Conservation (phyloP, 2,329 filamentous ascomycete genomes). For the Trichoderma gracile region DNA sequence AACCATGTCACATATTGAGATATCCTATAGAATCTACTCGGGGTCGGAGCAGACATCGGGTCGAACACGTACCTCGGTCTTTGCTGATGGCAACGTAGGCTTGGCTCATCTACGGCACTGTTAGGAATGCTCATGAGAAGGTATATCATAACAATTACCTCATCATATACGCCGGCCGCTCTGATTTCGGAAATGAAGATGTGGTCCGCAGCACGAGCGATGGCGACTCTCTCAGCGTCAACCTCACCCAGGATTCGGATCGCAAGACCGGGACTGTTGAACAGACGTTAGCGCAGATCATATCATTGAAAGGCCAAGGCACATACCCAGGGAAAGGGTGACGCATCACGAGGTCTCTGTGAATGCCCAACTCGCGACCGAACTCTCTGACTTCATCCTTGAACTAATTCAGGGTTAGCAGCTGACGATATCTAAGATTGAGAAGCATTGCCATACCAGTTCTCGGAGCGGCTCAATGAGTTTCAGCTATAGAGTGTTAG, state of each 20-base stretch:
- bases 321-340: slow-evolving; percentile 29
- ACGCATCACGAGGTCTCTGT: slow-evolving; percentile 38
- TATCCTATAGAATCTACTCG: neutral
- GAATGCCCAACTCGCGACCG: slow-evolving; percentile 37
- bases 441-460: neutral
- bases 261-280: slow-evolving; percentile 60
- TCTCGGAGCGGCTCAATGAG: slow-evolving; percentile 61
- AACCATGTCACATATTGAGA: neutral
- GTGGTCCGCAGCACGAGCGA: slow-evolving; percentile 73
- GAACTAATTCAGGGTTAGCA: slow-evolving; percentile 48
- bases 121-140: neutral
- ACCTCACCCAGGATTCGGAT: slow-evolving; percentile 84
- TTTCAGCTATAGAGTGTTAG: slow-evolving; percentile 48
- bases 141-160: neutral
- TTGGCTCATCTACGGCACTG: slow-evolving; percentile 20
- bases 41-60: slow-evolving; percentile 19
- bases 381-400: slow-evolving; percentile 67
- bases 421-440: no score
- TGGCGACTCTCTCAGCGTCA: slow-evolving; percentile 74
- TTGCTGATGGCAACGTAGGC: slow-evolving; percentile 38
- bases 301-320: neutral
- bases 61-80: slow-evolving; percentile 1
- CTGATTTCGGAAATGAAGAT: slow-evolving; percentile 76
- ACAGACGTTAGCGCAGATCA: neutral
- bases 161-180: slow-evolving; percentile 66